These are phyloP conservation scores for Buxus sempervirens DNA, from an alignment of 164 flowering plant species.

Conservation along the genomic window DNA sequence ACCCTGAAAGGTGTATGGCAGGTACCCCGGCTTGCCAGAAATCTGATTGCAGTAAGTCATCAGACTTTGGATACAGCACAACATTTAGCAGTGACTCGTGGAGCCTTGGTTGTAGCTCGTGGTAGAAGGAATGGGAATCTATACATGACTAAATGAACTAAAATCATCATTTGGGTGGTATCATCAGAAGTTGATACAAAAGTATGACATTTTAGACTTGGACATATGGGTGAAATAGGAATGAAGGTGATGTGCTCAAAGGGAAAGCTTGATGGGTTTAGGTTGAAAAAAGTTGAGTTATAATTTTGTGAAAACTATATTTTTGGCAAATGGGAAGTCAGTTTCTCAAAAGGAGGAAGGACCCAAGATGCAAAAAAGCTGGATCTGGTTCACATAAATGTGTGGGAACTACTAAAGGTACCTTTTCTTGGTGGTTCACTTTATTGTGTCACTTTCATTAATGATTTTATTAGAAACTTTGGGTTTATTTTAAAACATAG, in stretches of 20 bases:
- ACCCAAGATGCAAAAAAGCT: not conserved
- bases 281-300: not conserved
- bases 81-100: not conserved
- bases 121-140: no score
- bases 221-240: not conserved
- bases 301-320: constrained; percentile 5
- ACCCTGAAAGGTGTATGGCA: not conserved
- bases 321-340: not conserved
- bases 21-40: not conserved
- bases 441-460: not conserved
- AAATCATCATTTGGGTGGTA: no score
- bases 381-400: constrained; percentile 1
- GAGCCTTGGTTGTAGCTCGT: no score
- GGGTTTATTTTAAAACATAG: not conserved
- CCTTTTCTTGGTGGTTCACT: not conserved
- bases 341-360: not conserved
- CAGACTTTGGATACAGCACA: not conserved
- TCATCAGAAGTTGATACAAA: no score
- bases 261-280: not conserved
- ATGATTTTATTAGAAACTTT: constrained; percentile 5
- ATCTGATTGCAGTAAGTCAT: no score
- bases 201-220: no score
- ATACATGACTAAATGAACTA: no score
- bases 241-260: not conserved
- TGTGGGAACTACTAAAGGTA: not conserved